phyloP scores from a whole-genome alignment of 202 grass and related monocot species.

The Panicum virgatum region DNA sequence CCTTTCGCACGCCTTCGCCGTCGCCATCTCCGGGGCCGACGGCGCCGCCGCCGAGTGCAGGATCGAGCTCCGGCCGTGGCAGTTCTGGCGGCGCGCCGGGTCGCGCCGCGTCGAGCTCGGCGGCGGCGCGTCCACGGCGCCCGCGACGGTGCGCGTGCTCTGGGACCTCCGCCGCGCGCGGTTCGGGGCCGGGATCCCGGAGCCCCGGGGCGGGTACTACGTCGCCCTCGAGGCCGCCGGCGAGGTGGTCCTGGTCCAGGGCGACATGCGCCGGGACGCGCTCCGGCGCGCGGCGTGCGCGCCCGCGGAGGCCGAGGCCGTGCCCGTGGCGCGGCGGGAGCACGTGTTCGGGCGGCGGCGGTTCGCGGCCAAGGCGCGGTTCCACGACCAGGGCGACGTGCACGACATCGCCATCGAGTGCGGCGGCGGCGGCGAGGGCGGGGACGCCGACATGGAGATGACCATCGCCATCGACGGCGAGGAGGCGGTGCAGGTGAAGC shows the following conservation, averaged over 20 bases:
- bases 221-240: conserved; percentile 52
- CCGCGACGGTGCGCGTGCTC: conserved; percentile 51
- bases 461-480: conserved; percentile 68
- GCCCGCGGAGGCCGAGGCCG: conserved; percentile 43
- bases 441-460: conserved; percentile 57
- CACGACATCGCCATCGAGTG: conserved; percentile 75
- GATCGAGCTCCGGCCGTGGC: conserved; percentile 72
- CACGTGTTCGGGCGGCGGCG: conserved; percentile 65
- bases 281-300: conserved; percentile 44
- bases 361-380: conserved; percentile 67
- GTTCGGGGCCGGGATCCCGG: conserved; percentile 47
- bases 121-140: conserved; percentile 16
- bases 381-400: conserved; percentile 57
- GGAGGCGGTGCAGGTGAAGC: conserved; percentile 64
- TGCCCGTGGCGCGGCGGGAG: conserved; percentile 60
- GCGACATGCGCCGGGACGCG: conserved; percentile 67
- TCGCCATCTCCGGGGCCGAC: conserved; percentile 44
- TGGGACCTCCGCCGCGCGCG: conserved; percentile 79
- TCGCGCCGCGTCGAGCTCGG: conserved; percentile 57
- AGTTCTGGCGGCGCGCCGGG: conserved; percentile 73
- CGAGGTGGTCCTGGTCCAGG: conserved; percentile 69
- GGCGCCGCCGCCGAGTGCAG: conserved; percentile 47
- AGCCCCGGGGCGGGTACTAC: conserved; percentile 64
- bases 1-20: conserved; percentile 57
- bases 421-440: conserved; percentile 28